These are phyloP conservation scores for Decorospora gaudefroyi DNA, from an alignment of 2,329 filamentous ascomycete species.

Conservation along the genomic window DNA sequence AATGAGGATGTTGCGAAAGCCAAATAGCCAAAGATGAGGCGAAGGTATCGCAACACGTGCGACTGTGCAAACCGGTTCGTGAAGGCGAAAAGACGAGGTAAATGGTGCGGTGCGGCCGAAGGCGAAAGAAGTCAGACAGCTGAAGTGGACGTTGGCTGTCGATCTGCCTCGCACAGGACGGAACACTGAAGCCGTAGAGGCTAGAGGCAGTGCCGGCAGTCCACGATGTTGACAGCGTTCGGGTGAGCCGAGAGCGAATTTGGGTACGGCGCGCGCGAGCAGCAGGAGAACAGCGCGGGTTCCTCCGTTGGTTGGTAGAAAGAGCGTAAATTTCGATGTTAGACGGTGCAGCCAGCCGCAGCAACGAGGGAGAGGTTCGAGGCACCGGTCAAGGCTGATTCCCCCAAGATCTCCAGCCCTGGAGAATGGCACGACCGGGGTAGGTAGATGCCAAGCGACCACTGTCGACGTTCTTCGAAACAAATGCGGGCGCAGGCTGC, in stretches of 20 bases:
- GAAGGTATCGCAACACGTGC: slow-evolving; percentile 22
- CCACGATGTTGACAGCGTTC: slow-evolving; percentile 33
- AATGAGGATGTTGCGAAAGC: slow-evolving; percentile 23
- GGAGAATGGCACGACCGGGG: slow-evolving; percentile 31
- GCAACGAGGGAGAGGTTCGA: slow-evolving; percentile 34
- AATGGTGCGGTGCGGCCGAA: slow-evolving; percentile 31
- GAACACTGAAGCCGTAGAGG: slow-evolving; percentile 33
- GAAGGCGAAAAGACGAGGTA: slow-evolving; percentile 23
- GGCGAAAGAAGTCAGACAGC: slow-evolving; percentile 33
- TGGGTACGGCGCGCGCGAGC: slow-evolving; percentile 31
- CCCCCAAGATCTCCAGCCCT: slow-evolving; percentile 26
- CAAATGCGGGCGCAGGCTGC: slow-evolving; percentile 22
- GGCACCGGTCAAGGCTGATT: slow-evolving; percentile 48
- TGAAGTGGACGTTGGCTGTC: slow-evolving; percentile 33
- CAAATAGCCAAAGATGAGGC: slow-evolving; percentile 19
- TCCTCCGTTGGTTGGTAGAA: slow-evolving; percentile 28
- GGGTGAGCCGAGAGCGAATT: slow-evolving; percentile 28
- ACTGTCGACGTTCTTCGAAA: slow-evolving; percentile 24
- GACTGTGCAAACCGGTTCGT: slow-evolving; percentile 18
- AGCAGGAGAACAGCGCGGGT: slow-evolving; percentile 24
- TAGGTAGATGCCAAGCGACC: slow-evolving; percentile 37
- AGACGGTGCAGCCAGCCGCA: slow-evolving; percentile 36
- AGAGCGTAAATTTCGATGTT: slow-evolving; percentile 29
- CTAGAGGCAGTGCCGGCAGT: slow-evolving; percentile 42
- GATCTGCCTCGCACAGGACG: slow-evolving; percentile 43